phyloP scores from a whole-genome alignment of 1,139 yeast genomes.

The Saccharomycopsis crataegensis region DNA sequence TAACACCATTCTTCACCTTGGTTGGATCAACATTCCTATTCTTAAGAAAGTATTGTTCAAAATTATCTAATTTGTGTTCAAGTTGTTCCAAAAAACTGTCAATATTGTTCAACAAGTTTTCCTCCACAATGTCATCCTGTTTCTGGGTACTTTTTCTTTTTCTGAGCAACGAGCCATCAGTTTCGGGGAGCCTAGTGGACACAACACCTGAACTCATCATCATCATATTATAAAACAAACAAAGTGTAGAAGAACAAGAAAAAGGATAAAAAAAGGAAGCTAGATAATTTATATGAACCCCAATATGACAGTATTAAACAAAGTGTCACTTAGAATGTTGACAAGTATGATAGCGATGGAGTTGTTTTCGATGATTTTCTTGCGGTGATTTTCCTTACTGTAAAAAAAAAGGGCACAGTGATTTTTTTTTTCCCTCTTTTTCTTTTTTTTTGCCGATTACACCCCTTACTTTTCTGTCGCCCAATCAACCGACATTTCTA shows the following conservation, averaged over 20 bases:
- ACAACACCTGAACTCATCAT: not conserved
- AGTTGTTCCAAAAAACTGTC: slow-evolving; percentile 43
- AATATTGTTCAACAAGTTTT: slow-evolving; percentile 22
- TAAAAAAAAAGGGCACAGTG: no score
- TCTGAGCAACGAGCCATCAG: no score
- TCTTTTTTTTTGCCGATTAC: not conserved
- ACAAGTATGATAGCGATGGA: no score
- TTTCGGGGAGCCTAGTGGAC: not conserved
- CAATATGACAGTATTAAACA: no score
- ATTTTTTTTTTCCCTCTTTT: not conserved
- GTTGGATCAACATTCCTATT: not conserved
- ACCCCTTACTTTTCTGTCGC: no score
- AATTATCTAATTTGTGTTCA: slow-evolving; percentile 40
- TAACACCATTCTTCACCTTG: not conserved
- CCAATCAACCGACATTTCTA: no score
- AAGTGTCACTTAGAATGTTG: no score
- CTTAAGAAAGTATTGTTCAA: slow-evolving; percentile 41
- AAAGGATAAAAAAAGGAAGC: not conserved
- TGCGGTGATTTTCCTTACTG: no score
- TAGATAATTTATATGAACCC: no score
- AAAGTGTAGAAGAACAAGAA: not conserved
- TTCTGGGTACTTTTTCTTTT: no score
- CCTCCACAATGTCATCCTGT: slow-evolving; percentile 8
- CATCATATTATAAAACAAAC: not conserved
- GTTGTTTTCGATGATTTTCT: no score